These are phyloP conservation scores for Orychophragmus violaceus DNA, from an alignment of 345 rosid species.

Conservation along the genomic window DNA sequence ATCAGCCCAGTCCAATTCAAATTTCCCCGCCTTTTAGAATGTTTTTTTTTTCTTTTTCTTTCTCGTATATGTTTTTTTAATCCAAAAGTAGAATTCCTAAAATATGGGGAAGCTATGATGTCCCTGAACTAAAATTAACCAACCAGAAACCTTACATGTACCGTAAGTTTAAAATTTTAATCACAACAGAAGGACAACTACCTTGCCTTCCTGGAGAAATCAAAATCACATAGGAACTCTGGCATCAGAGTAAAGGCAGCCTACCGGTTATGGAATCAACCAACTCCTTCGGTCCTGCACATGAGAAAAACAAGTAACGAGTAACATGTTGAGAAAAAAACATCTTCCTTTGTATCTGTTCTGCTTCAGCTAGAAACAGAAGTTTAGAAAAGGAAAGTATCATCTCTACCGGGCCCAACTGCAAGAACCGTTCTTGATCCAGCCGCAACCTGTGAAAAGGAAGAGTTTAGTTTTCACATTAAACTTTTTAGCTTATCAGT, in stretches of 20 bases:
- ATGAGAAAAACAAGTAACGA: neutral
- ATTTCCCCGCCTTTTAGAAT: too few relatives aligned
- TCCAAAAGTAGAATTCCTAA: too few relatives aligned
- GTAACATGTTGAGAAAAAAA: neutral
- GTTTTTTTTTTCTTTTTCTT: too few relatives aligned
- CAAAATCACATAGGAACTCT: neutral
- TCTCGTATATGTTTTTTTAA: too few relatives aligned
- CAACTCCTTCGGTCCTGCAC: slow-evolving; percentile 57
- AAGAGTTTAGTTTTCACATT: slow-evolving; percentile 5
- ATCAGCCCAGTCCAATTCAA: too few relatives aligned
- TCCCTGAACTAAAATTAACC: neutral
- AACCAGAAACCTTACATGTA: neutral
- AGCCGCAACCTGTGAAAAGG: slow-evolving; percentile 55
- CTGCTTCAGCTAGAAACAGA: neutral
- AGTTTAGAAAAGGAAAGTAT: neutral
- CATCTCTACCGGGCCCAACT: slow-evolving; percentile 68
- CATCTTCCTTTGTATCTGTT: neutral
- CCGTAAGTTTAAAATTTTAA: neutral
- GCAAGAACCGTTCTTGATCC: slow-evolving; percentile 91
- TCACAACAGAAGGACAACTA: slow-evolving; percentile 4
- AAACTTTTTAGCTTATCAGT: neutral
- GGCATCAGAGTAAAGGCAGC: slow-evolving; percentile 51
- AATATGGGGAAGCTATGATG: too few relatives aligned
- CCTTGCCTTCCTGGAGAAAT: slow-evolving; percentile 1
- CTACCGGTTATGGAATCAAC: slow-evolving; percentile 74